Evolutionary conservation across 345 rosid genomes (phyloP), one percentile per base, ranked within the genome.

Genomic region (Hibiscus mutabilis): DNA sequence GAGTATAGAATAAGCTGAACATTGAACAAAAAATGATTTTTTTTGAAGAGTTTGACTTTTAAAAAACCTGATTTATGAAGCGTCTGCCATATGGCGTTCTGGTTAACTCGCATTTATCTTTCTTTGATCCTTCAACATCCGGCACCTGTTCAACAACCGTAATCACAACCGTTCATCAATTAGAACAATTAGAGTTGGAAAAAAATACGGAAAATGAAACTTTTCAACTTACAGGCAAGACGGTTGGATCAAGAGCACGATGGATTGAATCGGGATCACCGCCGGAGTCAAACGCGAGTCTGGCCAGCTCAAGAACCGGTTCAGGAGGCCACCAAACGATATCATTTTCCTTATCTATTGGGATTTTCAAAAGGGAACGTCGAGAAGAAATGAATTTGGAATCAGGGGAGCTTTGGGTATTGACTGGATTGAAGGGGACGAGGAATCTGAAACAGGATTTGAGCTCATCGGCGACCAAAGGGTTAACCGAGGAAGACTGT

Each of bases 321-420:
- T 85, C 83, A 16, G 98, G 97, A 21, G 98, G 98, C 92, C 94
- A 85, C 98, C 98, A 93, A 14, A 93, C 70, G 59, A 93, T 88
- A 73, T 82, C 80, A 67, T 91, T 82, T 74, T 85, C 90, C 9
- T 79, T 29, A n/a, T 61, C 76, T 35, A 70, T 69, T 11, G 21
- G 42, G 27, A 16, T 46, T 24, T 21, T 21, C 35, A 52, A 22
- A 6, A 79, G 80, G 24, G 68, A 64, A 33, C 82, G 77, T 16
- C 66, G 63, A 16, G 8, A 2, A 55, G 76, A 72, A 13, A 71
- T 73, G 56, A 21, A 7, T 57, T 74, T 52, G 16, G 13, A 18
- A 13, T 44, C 61, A 33, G 53, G 29, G 22, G 14, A 52, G 42
- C 10, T 14, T 42, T 56, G 37, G 22, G 62, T 11, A 11, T 31